Conservation (phyloP, 106 monocot genomes). For the Allium fistulosum region DNA sequence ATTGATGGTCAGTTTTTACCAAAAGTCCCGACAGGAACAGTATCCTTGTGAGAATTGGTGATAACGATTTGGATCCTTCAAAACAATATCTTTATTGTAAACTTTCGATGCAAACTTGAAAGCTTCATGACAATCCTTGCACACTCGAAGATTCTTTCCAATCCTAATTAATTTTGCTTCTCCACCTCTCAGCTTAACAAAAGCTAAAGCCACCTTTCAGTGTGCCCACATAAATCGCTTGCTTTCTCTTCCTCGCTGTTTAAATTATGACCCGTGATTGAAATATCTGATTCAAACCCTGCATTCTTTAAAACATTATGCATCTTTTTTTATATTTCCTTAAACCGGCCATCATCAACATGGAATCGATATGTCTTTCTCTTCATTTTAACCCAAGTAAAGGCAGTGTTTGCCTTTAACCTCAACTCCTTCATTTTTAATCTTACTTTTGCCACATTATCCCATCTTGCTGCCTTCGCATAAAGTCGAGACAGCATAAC, state of each 20-base stretch:
- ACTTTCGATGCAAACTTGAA: slow-evolving; percentile 29
- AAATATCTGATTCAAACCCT: slow-evolving; percentile 21
- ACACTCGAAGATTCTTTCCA: slow-evolving; percentile 33
- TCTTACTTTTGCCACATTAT: slow-evolving; percentile 28
- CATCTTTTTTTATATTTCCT: slow-evolving; percentile 13
- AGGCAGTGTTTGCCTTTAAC: slow-evolving; percentile 21
- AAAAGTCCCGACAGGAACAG: slow-evolving; percentile 39
- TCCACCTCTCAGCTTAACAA: slow-evolving; percentile 11
- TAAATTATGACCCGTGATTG: slow-evolving; percentile 16
- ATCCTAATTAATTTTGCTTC: slow-evolving; percentile 17
- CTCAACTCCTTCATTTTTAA: slow-evolving; percentile 27
- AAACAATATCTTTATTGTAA: slow-evolving; percentile 25
- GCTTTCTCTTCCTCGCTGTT: slow-evolving; percentile 7
- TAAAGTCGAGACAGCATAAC: slow-evolving; percentile 27
- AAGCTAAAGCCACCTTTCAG: slow-evolving; percentile 39
- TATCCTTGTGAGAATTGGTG: slow-evolving; percentile 22
- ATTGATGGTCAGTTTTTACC: slow-evolving; percentile 12
- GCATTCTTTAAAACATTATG: slow-evolving; percentile 9
- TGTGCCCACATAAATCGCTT: slow-evolving; percentile 28
- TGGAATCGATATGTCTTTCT: slow-evolving; percentile 27
- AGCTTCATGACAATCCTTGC: slow-evolving; percentile 28
- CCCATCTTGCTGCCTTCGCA: slow-evolving; percentile 22
- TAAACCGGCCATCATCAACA: slow-evolving; percentile 12
- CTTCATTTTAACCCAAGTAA: slow-evolving; percentile 39
- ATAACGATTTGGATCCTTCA: slow-evolving; percentile 44